phyloP scores from a whole-genome alignment of 2,329 filamentous ascomycete species.

The Alternaria sp. region DNA sequence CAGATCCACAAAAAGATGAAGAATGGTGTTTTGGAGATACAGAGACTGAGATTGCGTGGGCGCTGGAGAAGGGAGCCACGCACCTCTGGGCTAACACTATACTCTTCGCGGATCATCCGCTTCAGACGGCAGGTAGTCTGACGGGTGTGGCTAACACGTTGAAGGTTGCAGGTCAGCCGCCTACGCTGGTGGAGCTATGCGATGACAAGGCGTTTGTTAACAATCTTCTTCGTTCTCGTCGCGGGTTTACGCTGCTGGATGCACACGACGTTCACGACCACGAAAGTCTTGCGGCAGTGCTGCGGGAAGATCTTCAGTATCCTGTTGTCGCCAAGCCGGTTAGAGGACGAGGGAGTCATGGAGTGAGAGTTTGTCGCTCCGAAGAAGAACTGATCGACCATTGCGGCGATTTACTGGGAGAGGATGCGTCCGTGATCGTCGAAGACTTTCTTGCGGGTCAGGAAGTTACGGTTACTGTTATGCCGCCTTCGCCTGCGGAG shows the following conservation, averaged over 20 bases:
- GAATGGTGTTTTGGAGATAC: not conserved
- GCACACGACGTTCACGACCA: not conserved
- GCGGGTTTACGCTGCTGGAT: not conserved
- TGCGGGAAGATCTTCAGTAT: not conserved
- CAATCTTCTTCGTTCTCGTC: not conserved
- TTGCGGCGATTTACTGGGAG: not conserved
- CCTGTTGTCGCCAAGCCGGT: not conserved
- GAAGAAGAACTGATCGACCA: not conserved
- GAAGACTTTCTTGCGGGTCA: not conserved
- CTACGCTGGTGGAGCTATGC: not conserved
- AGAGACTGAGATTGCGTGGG: accelerated
- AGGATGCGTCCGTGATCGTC: not conserved
- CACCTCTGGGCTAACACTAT: not conserved
- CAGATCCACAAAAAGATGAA: accelerated
- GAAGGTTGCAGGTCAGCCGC: not conserved
- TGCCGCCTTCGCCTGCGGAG: not conserved
- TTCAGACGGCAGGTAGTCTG: not conserved
- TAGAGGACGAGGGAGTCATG: not conserved
- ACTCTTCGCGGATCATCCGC: not conserved
- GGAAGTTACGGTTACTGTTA: not conserved
- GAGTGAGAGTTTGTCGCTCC: not conserved
- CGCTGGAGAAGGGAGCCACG: not conserved
- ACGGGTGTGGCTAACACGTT: not conserved
- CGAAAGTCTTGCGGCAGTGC: not conserved
- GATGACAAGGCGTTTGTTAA: not conserved